A percentile compares a stretch with the other conserved stretches of the same genome.
Evolutionary conservation across 75 land plant genomes (phyloP).

Genomic region (Cryptomeria japonica): DNA sequence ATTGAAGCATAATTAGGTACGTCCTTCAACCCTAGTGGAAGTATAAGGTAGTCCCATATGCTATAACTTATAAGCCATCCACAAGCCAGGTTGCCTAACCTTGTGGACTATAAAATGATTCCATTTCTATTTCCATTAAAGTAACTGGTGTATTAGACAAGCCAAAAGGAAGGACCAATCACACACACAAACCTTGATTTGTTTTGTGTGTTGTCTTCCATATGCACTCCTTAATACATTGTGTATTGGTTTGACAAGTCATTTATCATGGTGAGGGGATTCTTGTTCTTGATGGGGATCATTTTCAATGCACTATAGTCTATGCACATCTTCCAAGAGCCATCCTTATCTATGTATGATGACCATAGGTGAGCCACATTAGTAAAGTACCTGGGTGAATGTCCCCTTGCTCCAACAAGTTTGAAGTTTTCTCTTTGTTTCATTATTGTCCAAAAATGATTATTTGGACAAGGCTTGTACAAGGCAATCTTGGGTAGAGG

Average conservation of each 20-base stretch:
- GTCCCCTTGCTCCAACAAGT: background rate
- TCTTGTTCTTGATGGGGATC: background rate
- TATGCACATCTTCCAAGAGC: background rate
- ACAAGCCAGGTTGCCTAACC: no score
- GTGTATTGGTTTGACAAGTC: background rate
- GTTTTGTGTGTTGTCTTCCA: background rate
- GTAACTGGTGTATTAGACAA: background rate
- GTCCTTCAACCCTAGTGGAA: no score
- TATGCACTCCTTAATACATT: background rate
- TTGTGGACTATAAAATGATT: no score
- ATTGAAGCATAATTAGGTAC: no score
- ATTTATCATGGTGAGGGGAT: background rate
- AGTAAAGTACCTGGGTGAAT: background rate
- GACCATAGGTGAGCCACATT: background rate
- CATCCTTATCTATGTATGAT: background rate
- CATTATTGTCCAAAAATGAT: background rate
- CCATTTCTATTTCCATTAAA: background rate
- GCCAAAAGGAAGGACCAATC: background rate
- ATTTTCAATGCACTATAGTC: background rate
- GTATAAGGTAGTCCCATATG: no score
- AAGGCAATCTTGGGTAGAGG: background rate
- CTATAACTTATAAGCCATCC: no score
- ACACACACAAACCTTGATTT: background rate
- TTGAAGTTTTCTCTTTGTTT: background rate
- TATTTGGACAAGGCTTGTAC: background rate